These are phyloP conservation scores for Leptographium flavum DNA, from an alignment of 2,329 filamentous ascomycete genomes.

Conservation along the genomic window DNA sequence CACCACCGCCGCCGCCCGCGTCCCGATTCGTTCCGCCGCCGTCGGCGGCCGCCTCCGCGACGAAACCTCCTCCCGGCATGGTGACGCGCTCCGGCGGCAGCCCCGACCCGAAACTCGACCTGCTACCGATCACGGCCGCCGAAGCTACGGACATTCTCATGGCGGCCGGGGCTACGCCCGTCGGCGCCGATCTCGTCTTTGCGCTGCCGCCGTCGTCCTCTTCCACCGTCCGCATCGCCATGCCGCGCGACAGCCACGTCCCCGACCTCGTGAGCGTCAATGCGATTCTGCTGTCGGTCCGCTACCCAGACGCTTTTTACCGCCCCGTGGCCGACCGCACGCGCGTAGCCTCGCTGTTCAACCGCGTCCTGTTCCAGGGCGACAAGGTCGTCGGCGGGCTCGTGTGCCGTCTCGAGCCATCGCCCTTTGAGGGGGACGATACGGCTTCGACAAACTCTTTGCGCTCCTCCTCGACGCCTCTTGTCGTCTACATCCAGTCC, in stretches of 20 bases:
- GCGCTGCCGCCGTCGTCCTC: constrained; percentile 7
- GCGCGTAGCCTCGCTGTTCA: constrained; percentile 34
- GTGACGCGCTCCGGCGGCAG: constrained; percentile 4
- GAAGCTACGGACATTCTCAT: constrained; percentile 10
- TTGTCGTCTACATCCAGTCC: constrained; percentile 50
- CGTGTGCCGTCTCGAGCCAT: constrained; percentile 46
- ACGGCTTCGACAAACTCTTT: no score
- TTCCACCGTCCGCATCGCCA: constrained; percentile 7
- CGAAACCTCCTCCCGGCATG: not conserved
- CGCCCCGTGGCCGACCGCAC: constrained; percentile 33
- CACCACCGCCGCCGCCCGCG: constrained; percentile 4
- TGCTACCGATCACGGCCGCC: constrained; percentile 6
- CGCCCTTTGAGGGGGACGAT: constrained; percentile 4
- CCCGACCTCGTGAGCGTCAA: constrained; percentile 49
- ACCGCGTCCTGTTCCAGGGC: constrained; percentile 40
- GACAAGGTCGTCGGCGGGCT: constrained; percentile 46
- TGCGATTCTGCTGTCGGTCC: constrained; percentile 47
- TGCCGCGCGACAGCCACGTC: constrained; percentile 31
- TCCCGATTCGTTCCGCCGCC: constrained; percentile 9
- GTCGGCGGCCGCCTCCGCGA: not conserved
- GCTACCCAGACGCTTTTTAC: constrained; percentile 53
- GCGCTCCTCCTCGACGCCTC: constrained; percentile 10
- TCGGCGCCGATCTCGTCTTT: constrained; percentile 5
- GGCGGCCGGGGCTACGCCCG: constrained; percentile 4
- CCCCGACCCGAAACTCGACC: constrained; percentile 1